Base-by-base conservation (phyloP, 2,329 filamentous ascomycete species). In the Penicillium oxalicum region DNA sequence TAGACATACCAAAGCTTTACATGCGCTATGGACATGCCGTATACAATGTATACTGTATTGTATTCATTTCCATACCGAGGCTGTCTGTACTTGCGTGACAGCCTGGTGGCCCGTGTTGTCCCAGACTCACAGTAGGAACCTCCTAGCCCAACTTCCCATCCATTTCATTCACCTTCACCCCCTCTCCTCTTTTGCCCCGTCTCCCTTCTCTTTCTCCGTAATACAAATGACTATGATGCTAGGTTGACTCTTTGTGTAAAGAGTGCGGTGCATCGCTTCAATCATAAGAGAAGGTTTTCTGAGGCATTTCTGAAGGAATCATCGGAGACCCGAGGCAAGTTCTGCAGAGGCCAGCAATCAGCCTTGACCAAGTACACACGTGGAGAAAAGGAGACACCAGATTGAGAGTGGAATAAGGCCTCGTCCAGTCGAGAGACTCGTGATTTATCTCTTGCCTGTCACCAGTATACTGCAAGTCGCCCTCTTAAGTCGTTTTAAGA, bases 161-260 rank as follows among this genome's bases (percentile, higher is more conserved):
- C 57, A 45, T 44, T 44, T 49, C 47, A 57, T 51, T 52, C 57
- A 44, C 45, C 44, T 49, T 48, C 51, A 54, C 54, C 37, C 47
- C 38, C 40, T 50, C 47, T 49, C 44, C 38, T 47, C 24, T 41
- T 47, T 47, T 50, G 37, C 47, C 50, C 52, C 43, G 42, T 37
- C 48, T 44, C 38, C 45, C 33, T 45, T 52, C 44, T 50, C 49
- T 53, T 56, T 61, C 57, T 57, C 59, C 62, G 68, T 70, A 70
- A 71, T 69, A 62, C 63, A 62, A 67, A 66, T 64, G 58, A 65
- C 59, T 61, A 66, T 67, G 60, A 62, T 65, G 59, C 60, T 62
- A 58, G 55, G 61, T 60, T 60, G 65, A 61, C 57, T 65, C 62
- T 61, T 64, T 60, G 64, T 66, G 65, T 66, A 61, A 67, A 60